Evolutionary conservation across 768 basidiomycete genomes (phyloP), one percentile per base, ranked within the genome.

Genomic region (Tricholoma hemisulphureum): DNA sequence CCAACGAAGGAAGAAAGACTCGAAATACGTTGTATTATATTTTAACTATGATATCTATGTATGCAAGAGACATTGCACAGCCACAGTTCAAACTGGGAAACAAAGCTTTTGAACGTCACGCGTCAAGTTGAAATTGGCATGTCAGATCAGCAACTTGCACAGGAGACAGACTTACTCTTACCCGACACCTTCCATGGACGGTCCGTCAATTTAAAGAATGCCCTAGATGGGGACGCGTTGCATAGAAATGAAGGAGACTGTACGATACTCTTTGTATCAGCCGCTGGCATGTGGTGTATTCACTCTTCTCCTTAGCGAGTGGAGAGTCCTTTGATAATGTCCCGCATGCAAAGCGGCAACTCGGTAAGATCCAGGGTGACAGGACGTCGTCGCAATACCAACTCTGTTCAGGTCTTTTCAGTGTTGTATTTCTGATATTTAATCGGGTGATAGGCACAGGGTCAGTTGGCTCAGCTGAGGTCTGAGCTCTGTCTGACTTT

Each of bases 381-480:
- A 50, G 2, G 4, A 8, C 28, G 2, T 11, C 55, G 31, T 6
- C 23, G 16, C 24, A 21, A 51, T 6, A 23, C 20, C 49, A 41
- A 26, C 43, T 11, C 24, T 55, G 26, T 32, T 29, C 55, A 82
- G 81, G 82, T 6, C 64, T 81, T 6, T 67, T 80, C 45, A 87
- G 83, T 58, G 82, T 85, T 3, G 69, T 83, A 2, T 85, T 82
- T 61, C 80, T 91, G 41, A 85, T 91, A 34, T 88, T 89, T 75
- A 91, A 91, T 65, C 80, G 85, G 26, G 79, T 88, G n/a, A 86
- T 89, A 28, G 88, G 88, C 18, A 84, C 87, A 18, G 87, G 88
- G 88, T 86, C 57, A 28, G 73, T 68, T 35, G 26, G 2, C 6
- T 3, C 18, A 61, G 3, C 2, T 13, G 26, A 7, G 16, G 26